phyloP scores from a whole-genome alignment of 2,329 filamentous ascomycete genomes.

The Penicillium occitanis region DNA sequence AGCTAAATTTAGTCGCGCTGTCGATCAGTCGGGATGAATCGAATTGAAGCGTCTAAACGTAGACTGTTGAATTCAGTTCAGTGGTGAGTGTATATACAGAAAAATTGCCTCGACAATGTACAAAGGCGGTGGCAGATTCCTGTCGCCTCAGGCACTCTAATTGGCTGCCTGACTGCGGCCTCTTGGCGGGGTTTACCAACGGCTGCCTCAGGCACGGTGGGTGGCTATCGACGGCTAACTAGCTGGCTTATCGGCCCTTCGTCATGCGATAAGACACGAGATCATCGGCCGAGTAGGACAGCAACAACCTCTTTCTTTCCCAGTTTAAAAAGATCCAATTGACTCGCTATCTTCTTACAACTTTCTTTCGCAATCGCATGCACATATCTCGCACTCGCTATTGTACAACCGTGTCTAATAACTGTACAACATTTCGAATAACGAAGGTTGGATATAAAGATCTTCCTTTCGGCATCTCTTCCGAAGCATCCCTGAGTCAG shows the following conservation, averaged over 20 bases:
- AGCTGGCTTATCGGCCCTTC: background rate
- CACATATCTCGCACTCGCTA: background rate
- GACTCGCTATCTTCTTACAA: background rate
- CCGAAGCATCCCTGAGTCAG: background rate
- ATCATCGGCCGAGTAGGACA: conserved; percentile 2
- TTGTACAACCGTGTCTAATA: background rate
- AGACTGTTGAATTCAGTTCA: background rate
- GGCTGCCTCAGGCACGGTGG: conserved; percentile 15
- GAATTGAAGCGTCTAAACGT: background rate
- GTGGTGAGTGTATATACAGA: background rate
- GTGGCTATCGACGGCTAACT: conserved; percentile 4
- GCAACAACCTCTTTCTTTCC: background rate
- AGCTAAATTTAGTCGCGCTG: background rate
- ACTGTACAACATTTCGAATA: background rate
- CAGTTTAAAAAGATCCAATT: background rate
- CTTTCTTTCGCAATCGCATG: background rate
- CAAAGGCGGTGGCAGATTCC: conserved; percentile 12
- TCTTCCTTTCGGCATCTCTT: background rate
- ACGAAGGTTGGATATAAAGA: background rate
- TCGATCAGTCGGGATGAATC: background rate
- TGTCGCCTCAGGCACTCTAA: background rate
- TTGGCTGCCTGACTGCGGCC: background rate
- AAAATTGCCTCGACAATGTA: conserved; percentile 7
- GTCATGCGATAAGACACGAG: conserved; percentile 4
- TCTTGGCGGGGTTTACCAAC: conserved; percentile 3